Percentiles rank a stretch among this genome's conserved stretches.
Conservation (phyloP, 2,329 filamentous ascomycete species). For the Phaeoacremonium minimum region DNA sequence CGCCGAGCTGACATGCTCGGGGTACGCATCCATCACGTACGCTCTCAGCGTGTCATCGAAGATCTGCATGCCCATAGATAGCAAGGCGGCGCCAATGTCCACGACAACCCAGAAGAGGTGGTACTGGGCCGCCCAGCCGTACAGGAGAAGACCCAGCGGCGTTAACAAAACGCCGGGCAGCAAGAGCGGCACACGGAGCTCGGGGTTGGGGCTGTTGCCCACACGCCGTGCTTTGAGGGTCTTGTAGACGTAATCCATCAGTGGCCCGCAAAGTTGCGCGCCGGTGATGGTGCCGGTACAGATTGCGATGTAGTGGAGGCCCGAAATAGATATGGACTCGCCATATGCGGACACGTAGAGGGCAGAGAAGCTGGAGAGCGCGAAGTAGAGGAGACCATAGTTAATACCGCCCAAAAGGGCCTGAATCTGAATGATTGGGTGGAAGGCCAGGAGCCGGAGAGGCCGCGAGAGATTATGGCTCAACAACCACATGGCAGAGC, state of each 20-base stretch:
- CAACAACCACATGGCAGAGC: slow-evolving; percentile 12
- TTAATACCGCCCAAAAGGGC: slow-evolving; percentile 37
- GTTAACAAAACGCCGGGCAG: slow-evolving; percentile 44
- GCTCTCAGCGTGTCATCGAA: slow-evolving; percentile 47
- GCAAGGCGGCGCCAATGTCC: slow-evolving; percentile 26
- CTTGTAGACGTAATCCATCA: slow-evolving; percentile 26
- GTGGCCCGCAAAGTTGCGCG: slow-evolving; percentile 18
- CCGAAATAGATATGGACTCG: slow-evolving; percentile 33
- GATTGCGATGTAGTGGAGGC: slow-evolving; percentile 40
- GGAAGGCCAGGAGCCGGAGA: slow-evolving; percentile 44
- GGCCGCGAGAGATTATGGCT: slow-evolving; percentile 43
- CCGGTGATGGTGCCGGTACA: slow-evolving; percentile 34
- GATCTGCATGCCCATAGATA: slow-evolving; percentile 44
- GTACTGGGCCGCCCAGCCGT: slow-evolving; percentile 49
- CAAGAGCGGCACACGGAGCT: slow-evolving; percentile 45
- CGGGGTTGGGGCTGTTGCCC: slow-evolving; percentile 21
- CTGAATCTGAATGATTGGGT: slow-evolving; percentile 39
- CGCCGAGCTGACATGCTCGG: slow-evolving; percentile 20
- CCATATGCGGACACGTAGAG: slow-evolving; percentile 37
- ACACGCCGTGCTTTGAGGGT: slow-evolving; percentile 19
- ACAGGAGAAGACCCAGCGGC: slow-evolving; percentile 44
- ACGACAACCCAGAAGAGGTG: slow-evolving; percentile 48
- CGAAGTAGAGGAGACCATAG: slow-evolving; percentile 42
- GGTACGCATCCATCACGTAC: slow-evolving; percentile 47
- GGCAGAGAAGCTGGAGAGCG: slow-evolving; percentile 33